phyloP scores from a whole-genome alignment of 1,284 basidiomycete genomes.

The Rhodotorula mucilaginosa region DNA sequence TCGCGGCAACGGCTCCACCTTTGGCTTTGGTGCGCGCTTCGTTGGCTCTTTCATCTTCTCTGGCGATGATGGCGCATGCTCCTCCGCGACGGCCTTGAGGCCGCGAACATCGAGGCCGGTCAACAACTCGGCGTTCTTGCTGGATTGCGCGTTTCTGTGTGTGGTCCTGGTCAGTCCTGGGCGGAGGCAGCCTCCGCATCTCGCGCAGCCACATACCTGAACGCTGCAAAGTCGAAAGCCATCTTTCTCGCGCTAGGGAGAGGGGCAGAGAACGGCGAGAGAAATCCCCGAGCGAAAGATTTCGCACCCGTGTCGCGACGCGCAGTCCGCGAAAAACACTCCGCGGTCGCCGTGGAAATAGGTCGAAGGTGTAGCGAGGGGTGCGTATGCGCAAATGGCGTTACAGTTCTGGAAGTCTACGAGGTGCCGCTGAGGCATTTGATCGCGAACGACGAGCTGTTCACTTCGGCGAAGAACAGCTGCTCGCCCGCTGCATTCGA shows the following conservation, averaged over 20 bases:
- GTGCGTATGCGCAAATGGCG: too few species aligned
- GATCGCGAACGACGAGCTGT: slow-evolving; percentile 14
- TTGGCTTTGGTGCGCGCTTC: not conserved
- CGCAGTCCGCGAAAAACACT: not conserved
- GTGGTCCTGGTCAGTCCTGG: too few species aligned
- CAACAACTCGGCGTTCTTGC: slow-evolving; percentile 7
- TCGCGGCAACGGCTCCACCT: not conserved
- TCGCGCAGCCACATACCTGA: slow-evolving; percentile 3
- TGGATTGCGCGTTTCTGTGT: not conserved
- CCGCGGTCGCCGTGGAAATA: too few species aligned
- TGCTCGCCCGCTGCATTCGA: slow-evolving; percentile 30
- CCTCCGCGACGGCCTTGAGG: not conserved
- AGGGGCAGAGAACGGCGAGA: too few species aligned
- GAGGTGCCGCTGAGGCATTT: slow-evolving; percentile 6
- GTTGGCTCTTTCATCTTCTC: not conserved
- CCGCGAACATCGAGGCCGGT: slow-evolving; percentile 1
- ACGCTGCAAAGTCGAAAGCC: slow-evolving; percentile 18
- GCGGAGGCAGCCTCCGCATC: not conserved
- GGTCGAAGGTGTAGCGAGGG: too few species aligned
- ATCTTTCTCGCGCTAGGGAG: not conserved
- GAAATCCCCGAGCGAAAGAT: not conserved
- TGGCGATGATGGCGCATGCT: not conserved
- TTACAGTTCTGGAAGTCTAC: not conserved
- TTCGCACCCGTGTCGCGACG: not conserved
- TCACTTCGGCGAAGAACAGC: slow-evolving; percentile 34